These are phyloP conservation scores for Fraxinus floribunda DNA, from an alignment of 305 asterid genomes.

Conservation along the genomic window DNA sequence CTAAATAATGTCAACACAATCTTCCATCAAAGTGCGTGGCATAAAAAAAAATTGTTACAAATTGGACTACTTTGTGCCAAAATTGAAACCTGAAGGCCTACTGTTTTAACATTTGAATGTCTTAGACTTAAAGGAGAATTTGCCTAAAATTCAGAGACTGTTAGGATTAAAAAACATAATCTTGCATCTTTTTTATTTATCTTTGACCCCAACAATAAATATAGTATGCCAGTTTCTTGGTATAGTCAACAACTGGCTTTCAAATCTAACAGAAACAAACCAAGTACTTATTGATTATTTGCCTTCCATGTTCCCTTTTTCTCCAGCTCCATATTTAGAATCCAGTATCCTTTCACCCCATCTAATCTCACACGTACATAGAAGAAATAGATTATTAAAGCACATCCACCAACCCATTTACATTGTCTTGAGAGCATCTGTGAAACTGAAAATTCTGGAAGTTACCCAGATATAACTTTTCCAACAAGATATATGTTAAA, in stretches of 20 bases:
- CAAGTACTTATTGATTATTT: not conserved
- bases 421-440: not conserved
- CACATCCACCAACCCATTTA: not conserved
- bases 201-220: not conserved
- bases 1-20: not conserved
- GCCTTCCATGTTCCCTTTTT: not conserved
- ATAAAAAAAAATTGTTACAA: not conserved
- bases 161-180: not conserved
- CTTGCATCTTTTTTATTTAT: not conserved
- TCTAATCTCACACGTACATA: not conserved
- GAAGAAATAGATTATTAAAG: not conserved
- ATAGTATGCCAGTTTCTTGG: not conserved
- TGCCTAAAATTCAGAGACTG: not conserved
- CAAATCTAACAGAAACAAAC: not conserved
- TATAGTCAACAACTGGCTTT: not conserved
- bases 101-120: not conserved
- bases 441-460: not conserved
- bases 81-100: not conserved
- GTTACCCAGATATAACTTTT: not conserved
- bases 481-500: not conserved
- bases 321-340: not conserved
- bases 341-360: not conserved
- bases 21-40: not conserved
- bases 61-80: not conserved
- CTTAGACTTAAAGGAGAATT: not conserved